Percentiles rank a stretch among this genome's conserved stretches.
These are phyloP conservation scores for Ceratocystis huliohia DNA, from an alignment of 2,329 filamentous ascomycete species.

Conservation along the genomic window DNA sequence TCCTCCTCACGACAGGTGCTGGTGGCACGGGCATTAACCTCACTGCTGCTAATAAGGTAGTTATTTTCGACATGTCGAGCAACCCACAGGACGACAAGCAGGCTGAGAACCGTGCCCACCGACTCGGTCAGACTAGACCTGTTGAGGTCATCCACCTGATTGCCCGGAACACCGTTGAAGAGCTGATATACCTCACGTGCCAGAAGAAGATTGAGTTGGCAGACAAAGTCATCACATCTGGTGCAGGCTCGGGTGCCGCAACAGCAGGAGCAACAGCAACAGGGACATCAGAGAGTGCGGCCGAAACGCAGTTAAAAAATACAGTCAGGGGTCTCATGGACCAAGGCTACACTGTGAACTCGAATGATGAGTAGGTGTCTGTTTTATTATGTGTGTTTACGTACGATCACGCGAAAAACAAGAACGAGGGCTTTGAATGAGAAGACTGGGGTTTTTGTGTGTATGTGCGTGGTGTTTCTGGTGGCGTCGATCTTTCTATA, in stretches of 20 bases:
- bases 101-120: conserved; percentile 90
- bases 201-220: conserved; percentile 89
- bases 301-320: conserved; percentile 14
- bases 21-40: conserved; percentile 96
- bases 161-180: conserved; percentile 71
- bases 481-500: conserved; percentile 2
- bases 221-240: conserved; percentile 44
- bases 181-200: conserved; percentile 82
- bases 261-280: conserved; percentile 30
- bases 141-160: conserved; percentile 86
- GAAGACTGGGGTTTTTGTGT: background rate
- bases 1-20: conserved; percentile 83
- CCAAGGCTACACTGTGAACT: conserved; percentile 6
- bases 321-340: conserved; percentile 18
- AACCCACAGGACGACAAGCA: conserved; percentile 98
- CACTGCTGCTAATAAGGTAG: conserved; percentile 89
- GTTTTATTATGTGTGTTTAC: background rate
- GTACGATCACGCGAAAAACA: no score
- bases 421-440: background rate
- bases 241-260: conserved; percentile 49
- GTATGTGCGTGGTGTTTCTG: background rate
- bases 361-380: background rate
- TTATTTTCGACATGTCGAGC: conserved; percentile 95
- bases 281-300: background rate
- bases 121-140: conserved; percentile 78